These are phyloP conservation scores for Tuber calosporum DNA, from an alignment of 495 filamentous ascomycete genomes.

Conservation along the genomic window DNA sequence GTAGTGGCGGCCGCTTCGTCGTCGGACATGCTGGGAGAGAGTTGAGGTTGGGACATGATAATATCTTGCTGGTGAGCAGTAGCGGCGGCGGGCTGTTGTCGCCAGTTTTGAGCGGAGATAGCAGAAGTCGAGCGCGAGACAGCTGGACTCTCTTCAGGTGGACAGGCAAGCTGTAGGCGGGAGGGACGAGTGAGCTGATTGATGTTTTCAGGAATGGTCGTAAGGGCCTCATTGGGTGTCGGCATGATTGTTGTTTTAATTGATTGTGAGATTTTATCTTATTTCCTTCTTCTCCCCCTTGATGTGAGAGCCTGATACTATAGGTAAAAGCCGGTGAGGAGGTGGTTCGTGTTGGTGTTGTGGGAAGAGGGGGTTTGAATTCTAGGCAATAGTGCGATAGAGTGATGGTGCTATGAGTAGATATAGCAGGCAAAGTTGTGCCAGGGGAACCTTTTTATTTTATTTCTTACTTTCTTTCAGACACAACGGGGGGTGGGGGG, in stretches of 20 bases:
- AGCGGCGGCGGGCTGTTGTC: constrained; percentile 14
- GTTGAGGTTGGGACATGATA: constrained; percentile 34
- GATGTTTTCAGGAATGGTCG: constrained; percentile 17
- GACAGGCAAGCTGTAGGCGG: constrained; percentile 37
- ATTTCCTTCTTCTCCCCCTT: background rate
- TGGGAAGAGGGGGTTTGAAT: constrained; percentile 10
- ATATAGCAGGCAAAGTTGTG: background rate
- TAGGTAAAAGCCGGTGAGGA: constrained; percentile 6
- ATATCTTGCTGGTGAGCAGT: constrained; percentile 6
- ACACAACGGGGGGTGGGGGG: background rate
- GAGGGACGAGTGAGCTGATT: constrained; percentile 29
- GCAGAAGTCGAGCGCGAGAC: constrained; percentile 26
- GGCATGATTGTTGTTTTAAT: constrained; percentile 32
- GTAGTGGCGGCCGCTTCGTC: constrained; percentile 21
- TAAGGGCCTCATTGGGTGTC: constrained; percentile 34
- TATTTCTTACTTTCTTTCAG: background rate
- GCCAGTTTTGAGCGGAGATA: constrained; percentile 18
- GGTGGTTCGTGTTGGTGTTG: constrained; percentile 7
- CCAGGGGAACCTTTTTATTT: background rate
- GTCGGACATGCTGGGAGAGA: constrained; percentile 25
- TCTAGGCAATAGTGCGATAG: constrained; percentile 19
- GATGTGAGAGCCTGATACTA: constrained; percentile 16
- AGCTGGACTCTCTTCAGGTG: constrained; percentile 32
- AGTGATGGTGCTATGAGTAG: constrained; percentile 9
- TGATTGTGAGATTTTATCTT: constrained; percentile 7